Evolutionary conservation across 2,329 filamentous ascomycete genomes (phyloP), one percentile per base, ranked within the genome.

Genomic region (Epichloe sylvatica): DNA sequence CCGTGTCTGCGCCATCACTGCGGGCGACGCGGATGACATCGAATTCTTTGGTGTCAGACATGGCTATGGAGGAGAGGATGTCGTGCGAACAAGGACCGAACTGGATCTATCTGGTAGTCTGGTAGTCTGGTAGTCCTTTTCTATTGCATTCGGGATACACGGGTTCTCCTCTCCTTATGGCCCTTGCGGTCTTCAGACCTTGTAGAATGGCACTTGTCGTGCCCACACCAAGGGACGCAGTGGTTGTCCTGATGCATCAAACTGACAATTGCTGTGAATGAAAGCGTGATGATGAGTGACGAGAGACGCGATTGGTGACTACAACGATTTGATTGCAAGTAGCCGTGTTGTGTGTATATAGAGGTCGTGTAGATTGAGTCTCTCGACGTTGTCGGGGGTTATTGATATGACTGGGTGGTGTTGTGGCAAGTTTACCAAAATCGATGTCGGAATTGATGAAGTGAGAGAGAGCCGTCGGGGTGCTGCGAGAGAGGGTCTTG

Each of bases 1-100:
- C 70, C 7, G 63, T 66, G 46, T 72, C 70, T 41, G 63, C 62
- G 17, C 72, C 71, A 60, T 75, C 72, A 55, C 68, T 73, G 46
- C 71, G 67, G 5, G 63, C 64, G 39, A 74, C 63, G 46, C 63
- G 61, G 21, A 74, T 59, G 21, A 69, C 58, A 38, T 70, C 66
- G 39, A 70, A 70, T 4, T 70, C 67, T 45, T 66, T 68, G 47
- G 61, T 54, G 2, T 68, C 65, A 17, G 65, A 51, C 59, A 65
- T 65, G 35, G 39, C 43, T 30, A 19, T n/a, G 30, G 35, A 25
- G 7, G 17, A 12, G 15, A n/a, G 25, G 48, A 25, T 19, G 9
- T 21, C 12, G 19, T 5, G 17, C 19, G 9, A 40, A 19, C 9
- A 21, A 17, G 12, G 11, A 19, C 9, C 11, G 11, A 34, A 34